phyloP scores from a whole-genome alignment of 2,329 filamentous ascomycete genomes.

The Calonectria hongkongensis region DNA sequence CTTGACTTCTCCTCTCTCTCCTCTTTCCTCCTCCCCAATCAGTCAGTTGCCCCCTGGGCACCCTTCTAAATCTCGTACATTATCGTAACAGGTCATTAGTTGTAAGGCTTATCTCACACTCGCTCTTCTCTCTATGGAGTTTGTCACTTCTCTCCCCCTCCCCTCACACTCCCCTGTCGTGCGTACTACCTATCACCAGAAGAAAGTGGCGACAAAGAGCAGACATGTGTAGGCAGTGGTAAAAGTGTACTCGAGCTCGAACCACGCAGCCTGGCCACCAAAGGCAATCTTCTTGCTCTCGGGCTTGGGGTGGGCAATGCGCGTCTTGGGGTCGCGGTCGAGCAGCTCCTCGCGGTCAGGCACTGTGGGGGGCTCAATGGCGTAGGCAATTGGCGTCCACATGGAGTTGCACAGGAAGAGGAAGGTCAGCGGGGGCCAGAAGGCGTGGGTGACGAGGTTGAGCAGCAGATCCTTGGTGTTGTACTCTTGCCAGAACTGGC shows the following conservation, averaged over 20 bases:
- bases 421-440: constrained; percentile 77
- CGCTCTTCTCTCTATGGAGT: too few species aligned
- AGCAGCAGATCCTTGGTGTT: constrained; percentile 65
- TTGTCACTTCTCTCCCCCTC: not conserved
- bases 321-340: constrained; percentile 72
- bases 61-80: constrained; percentile 38
- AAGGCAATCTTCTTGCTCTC: constrained; percentile 74
- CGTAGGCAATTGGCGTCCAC: constrained; percentile 77
- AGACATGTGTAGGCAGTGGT: constrained; percentile 70
- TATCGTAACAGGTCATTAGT: constrained; percentile 53
- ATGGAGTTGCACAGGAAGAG: constrained; percentile 72
- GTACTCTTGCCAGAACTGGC: constrained; percentile 65
- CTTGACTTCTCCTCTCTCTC: too few species aligned
- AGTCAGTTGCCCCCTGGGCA: constrained; percentile 9
- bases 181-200: not conserved
- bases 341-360: constrained; percentile 75
- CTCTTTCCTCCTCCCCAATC: not conserved
- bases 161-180: not conserved
- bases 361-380: constrained; percentile 75
- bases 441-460: constrained; percentile 75
- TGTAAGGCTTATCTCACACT: constrained; percentile 25
- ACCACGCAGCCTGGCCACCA: constrained; percentile 72
- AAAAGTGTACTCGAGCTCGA: constrained; percentile 72
- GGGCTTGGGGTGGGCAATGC: constrained; percentile 70
- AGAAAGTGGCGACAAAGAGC: constrained; percentile 66